phyloP scores from a whole-genome alignment of 2,329 filamentous ascomycete species.

The Fusarium sp. region DNA sequence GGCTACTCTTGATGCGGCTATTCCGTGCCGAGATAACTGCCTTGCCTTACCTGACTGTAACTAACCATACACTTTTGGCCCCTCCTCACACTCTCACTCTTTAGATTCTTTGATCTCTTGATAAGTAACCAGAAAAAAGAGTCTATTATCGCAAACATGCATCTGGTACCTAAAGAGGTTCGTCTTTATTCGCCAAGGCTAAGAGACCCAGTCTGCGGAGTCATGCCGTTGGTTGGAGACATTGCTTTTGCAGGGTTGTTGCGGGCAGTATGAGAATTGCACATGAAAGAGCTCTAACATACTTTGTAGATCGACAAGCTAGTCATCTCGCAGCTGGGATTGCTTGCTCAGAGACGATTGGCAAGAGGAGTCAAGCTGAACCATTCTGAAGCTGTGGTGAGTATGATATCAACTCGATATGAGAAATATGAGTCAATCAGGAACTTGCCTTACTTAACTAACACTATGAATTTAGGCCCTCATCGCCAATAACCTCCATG shows the following conservation, averaged over 20 bases:
- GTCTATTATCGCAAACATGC: conserved; percentile 48
- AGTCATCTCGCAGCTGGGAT: conserved; percentile 86
- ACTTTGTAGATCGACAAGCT: conserved; percentile 87
- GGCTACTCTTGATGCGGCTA: conserved; percentile 31
- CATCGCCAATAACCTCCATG: conserved; percentile 90
- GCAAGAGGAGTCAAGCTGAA: conserved; percentile 90
- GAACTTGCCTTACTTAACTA: conserved; percentile 1
- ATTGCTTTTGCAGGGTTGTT: conserved; percentile 34
- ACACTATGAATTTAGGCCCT: conserved; percentile 64
- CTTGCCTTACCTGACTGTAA: background rate
- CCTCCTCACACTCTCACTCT: background rate
- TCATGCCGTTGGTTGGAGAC: conserved; percentile 17
- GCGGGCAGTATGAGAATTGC: background rate
- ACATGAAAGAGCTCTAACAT: conserved; percentile 16
- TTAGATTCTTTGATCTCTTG: background rate
- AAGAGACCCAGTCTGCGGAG: conserved; percentile 13
- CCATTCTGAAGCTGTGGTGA: conserved; percentile 85
- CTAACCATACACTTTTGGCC: background rate
- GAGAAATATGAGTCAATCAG: background rate
- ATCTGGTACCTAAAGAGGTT: conserved; percentile 61
- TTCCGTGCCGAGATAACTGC: conserved; percentile 17
- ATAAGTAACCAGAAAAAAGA: background rate
- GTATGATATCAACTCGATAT: conserved; percentile 15
- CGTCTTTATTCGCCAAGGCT: conserved; percentile 36
- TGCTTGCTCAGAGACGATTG: conserved; percentile 86